Evolutionary conservation across 2,329 filamentous ascomycete species (phyloP).

Genomic region (Coniochaeta pulveracea): DNA sequence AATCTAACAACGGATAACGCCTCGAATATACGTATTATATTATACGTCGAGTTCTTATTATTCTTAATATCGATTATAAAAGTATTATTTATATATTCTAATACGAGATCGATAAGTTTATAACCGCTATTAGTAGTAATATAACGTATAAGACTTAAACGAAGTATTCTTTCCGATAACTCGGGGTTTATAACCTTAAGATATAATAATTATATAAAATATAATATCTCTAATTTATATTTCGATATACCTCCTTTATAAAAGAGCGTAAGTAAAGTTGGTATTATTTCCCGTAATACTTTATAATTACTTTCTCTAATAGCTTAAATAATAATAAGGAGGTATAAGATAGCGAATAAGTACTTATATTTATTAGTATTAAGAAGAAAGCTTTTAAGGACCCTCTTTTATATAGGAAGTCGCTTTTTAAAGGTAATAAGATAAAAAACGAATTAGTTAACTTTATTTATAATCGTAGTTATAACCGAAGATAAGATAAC

Average conservation of each 20-base stretch:
- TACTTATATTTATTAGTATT: not conserved
- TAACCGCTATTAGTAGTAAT: not conserved
- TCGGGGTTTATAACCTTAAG: not conserved
- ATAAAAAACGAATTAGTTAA: not conserved
- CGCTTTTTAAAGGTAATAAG: too few relatives aligned
- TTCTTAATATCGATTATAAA: not conserved
- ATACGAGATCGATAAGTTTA: not conserved
- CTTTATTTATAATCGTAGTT: too few relatives aligned
- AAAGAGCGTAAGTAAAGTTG: not conserved
- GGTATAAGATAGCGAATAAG: not conserved
- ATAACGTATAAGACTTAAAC: not conserved
- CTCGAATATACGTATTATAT: too few relatives aligned
- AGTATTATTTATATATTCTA: not conserved
- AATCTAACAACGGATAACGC: too few relatives aligned
- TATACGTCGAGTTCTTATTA: not conserved
- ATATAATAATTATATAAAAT: not conserved
- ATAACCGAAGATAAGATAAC: not conserved
- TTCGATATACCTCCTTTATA: not conserved
- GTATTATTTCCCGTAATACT: not conserved
- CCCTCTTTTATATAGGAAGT: not conserved
- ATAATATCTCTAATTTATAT: not conserved
- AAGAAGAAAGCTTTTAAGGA: not conserved
- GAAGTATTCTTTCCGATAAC: not conserved
- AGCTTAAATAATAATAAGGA: not conserved
- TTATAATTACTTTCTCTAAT: not conserved